Evolutionary conservation across 2,329 filamentous ascomycete species (phyloP), one percentile per base, ranked within the genome.

Genomic region (Bisporella sp.): DNA sequence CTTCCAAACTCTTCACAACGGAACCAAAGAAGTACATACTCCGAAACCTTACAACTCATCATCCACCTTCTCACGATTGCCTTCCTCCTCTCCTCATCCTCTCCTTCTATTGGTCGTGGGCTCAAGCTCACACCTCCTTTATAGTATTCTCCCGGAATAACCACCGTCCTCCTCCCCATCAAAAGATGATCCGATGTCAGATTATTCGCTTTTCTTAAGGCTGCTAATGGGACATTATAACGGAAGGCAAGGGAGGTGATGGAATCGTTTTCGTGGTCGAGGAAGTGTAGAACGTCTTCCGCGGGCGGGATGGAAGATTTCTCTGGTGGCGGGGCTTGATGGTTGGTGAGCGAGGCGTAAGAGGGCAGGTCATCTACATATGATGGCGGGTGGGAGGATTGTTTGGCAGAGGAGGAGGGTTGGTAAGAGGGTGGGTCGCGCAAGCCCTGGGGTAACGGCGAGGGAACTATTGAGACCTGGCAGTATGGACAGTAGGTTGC

Each of bases 31-130:
- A 49, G 6, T 39, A 71, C 75, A 69, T 83, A 91, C 72, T 91
- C 85, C 29, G 79, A 72, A 31, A 88, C 84, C 64, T 92, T 92
- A 69, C 84, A 88, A 1, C 76, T 75, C 2, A 89, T 81, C 87
- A 91, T 91, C 73, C 85, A 92, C 54, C 85, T 78, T 41, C 88
- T 75, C 33, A 92, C 75, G 62, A 83, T 84, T 13, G 71, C 75
- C 68, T 88, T 91, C 55, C 82, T 76, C 46, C 77, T 71, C 68
- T 87, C 84, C 61, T 89, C 87, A 43, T 86, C 84, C 62, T 89
- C 86, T 45, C 84, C 81, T 48, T 87, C 85, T n/a, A 87, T 60
- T 0, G 87, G 87, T 31, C 77, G 72, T 1, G 87, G 85, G 43
- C 82, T 87, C 29, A 90, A 69, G 58, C 80, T 85, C 5, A 84